Evolutionary conservation across 257 asterid genomes (phyloP).

Genomic region (Vinca minor): DNA sequence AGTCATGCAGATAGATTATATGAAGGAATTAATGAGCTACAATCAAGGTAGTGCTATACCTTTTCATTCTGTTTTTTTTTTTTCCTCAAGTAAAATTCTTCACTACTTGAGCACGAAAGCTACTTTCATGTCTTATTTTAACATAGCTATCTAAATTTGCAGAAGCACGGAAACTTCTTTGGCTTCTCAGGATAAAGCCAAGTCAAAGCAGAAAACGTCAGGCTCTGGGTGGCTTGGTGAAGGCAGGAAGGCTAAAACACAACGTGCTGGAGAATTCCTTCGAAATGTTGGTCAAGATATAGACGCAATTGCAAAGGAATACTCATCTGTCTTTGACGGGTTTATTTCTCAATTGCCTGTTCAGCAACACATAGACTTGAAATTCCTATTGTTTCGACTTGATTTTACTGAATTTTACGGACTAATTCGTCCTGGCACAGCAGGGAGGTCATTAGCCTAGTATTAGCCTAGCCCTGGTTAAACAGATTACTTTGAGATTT

Average conservation of each 20-base stretch:
- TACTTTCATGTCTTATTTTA: not conserved
- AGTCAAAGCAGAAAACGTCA: constrained; percentile 45
- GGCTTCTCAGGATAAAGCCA: constrained; percentile 40
- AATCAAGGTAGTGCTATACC: constrained; percentile 58
- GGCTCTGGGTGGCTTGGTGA: constrained; percentile 82
- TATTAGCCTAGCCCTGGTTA: constrained; percentile 25
- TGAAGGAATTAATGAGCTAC: constrained; percentile 89
- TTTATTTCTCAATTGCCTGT: constrained; percentile 82
- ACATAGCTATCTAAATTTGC: constrained; percentile 22
- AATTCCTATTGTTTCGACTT: constrained; percentile 86
- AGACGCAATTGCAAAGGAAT: constrained; percentile 69
- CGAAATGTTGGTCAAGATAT: constrained; percentile 66
- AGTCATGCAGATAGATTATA: constrained; percentile 88
- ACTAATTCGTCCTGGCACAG: constrained; percentile 41
- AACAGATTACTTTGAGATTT: not conserved
- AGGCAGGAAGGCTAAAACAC: constrained; percentile 85
- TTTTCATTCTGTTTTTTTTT: constrained; percentile 7
- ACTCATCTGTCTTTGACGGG: constrained; percentile 72
- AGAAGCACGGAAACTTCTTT: constrained; percentile 48
- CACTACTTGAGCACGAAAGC: not conserved
- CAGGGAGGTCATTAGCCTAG: constrained; percentile 44
- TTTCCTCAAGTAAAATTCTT: constrained; percentile 11
- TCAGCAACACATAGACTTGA: constrained; percentile 81
- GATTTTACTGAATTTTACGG: constrained; percentile 91
- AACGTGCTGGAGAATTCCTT: constrained; percentile 80